Percentiles rank a stretch among this genome's conserved stretches.
Conservation (phyloP, 352 stramenopile genomes). For the Pythium coloratum region DNA sequence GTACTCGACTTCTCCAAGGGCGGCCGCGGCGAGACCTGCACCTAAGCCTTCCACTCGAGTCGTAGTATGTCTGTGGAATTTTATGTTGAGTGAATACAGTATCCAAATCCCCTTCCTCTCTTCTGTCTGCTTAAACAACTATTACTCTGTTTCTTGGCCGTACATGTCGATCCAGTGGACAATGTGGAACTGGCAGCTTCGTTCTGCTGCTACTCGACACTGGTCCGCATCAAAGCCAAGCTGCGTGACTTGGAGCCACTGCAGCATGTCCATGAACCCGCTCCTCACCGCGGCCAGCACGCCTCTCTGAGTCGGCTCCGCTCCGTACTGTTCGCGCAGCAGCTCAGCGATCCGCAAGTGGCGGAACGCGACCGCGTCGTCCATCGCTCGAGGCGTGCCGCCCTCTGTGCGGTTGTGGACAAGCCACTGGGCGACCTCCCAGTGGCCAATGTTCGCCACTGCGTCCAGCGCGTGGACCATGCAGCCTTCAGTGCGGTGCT, state of each 20-base stretch:
- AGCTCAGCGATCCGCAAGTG: background rate
- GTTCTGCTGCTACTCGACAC: conserved; percentile 13
- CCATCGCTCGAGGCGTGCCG: conserved; percentile 3
- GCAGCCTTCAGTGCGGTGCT: conserved; percentile 24
- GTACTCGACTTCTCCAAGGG: conserved; percentile 29
- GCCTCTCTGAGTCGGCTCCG: background rate
- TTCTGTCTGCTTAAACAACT: no score
- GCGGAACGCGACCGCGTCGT: background rate
- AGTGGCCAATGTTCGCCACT: conserved; percentile 13
- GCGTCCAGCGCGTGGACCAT: conserved; percentile 17
- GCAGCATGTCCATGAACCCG: conserved; percentile 15
- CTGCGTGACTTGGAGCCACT: conserved; percentile 10
- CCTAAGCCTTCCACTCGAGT: background rate
- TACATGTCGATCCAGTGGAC: conserved; percentile 16
- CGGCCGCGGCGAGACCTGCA: conserved; percentile 14
- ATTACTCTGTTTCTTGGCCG: no score
- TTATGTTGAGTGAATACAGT: no score
- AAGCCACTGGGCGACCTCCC: conserved; percentile 21
- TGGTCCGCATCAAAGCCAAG: background rate
- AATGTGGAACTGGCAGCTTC: conserved; percentile 22
- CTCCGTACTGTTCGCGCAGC: conserved; percentile 1
- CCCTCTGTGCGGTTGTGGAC: conserved; percentile 4
- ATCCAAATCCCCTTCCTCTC: no score
- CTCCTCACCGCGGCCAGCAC: background rate
- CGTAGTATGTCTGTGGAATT: background rate